These are phyloP conservation scores for Fomitopsis betulina DNA, from an alignment of 1,284 basidiomycete species.

Conservation along the genomic window DNA sequence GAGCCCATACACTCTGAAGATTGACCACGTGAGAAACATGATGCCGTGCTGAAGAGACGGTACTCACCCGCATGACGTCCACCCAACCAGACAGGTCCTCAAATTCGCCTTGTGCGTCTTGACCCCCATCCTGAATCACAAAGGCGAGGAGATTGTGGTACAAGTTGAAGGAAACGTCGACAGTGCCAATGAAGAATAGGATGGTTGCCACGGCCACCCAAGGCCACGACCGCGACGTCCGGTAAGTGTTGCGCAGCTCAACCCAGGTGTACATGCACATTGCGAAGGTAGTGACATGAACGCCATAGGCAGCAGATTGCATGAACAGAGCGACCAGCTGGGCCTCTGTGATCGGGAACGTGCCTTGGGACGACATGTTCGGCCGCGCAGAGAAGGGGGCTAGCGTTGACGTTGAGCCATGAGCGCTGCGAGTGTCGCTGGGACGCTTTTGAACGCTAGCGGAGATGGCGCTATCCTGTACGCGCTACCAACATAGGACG, in stretches of 20 bases:
- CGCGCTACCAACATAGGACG: not conserved
- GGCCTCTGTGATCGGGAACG: slow-evolving; percentile 2
- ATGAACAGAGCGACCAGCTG: slow-evolving; percentile 6
- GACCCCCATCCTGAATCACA: slow-evolving; percentile 14
- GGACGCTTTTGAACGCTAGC: not conserved
- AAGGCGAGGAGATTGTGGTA: slow-evolving; percentile 21
- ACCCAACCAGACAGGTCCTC: slow-evolving; percentile 20
- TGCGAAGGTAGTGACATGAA: not conserved
- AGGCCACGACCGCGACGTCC: not conserved
- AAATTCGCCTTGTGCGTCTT: slow-evolving; percentile 16
- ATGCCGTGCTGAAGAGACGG: not conserved
- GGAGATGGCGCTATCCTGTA: not conserved
- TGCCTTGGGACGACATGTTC: not conserved
- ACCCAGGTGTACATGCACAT: not conserved
- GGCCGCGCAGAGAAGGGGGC: not conserved
- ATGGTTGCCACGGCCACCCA: not conserved
- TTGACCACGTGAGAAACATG: not conserved
- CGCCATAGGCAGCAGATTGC: slow-evolving; percentile 1
- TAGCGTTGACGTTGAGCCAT: not conserved
- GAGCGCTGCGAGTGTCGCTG: not conserved
- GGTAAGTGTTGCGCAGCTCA: not conserved
- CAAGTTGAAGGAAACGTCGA: slow-evolving; percentile 18
- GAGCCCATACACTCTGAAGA: not conserved
- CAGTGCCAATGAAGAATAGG: slow-evolving; percentile 12
- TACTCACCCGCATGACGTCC: slow-evolving; percentile 15